Percentiles rank a stretch among this genome's conserved stretches.
These are phyloP conservation scores for Mycosphaerella sp. DNA, from an alignment of 2,329 filamentous ascomycete species.

Conservation along the genomic window DNA sequence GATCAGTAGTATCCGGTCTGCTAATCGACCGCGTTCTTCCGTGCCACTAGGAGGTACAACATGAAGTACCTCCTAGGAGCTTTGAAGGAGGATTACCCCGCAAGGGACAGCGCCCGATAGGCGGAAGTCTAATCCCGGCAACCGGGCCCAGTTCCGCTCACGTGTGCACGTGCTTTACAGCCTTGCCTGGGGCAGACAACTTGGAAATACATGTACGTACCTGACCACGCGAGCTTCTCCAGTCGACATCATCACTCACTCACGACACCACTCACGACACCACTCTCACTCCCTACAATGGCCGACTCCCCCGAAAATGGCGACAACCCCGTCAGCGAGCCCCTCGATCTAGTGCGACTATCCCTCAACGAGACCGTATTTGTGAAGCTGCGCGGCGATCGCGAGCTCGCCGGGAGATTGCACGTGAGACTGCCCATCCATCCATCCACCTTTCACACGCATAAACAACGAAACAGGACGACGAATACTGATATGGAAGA, in stretches of 20 bases:
- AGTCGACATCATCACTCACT: not conserved
- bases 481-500: slow-evolving; percentile 10
- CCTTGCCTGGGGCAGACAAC: too few relatives aligned
- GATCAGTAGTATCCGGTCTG: not conserved
- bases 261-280: not conserved
- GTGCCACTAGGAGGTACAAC: too few relatives aligned
- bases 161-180: too few relatives aligned
- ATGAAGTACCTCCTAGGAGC: too few relatives aligned
- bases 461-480: too few relatives aligned
- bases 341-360: slow-evolving; percentile 89
- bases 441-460: not conserved
- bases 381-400: slow-evolving; percentile 91
- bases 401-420: slow-evolving; percentile 88
- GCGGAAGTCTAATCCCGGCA: too few relatives aligned
- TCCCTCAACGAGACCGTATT: slow-evolving; percentile 94
- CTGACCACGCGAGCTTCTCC: too few relatives aligned
- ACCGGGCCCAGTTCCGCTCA: too few relatives aligned
- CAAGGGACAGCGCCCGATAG: too few relatives aligned
- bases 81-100: too few relatives aligned
- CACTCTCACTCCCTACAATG: slow-evolving; percentile 47
- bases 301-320: slow-evolving; percentile 67
- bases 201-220: too few relatives aligned
- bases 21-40: too few relatives aligned
- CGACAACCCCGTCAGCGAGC: slow-evolving; percentile 64
- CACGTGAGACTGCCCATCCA: slow-evolving; percentile 57